Conservation (phyloP, 2,329 filamentous ascomycete species). For the Pseudogymnoascus sp. region DNA sequence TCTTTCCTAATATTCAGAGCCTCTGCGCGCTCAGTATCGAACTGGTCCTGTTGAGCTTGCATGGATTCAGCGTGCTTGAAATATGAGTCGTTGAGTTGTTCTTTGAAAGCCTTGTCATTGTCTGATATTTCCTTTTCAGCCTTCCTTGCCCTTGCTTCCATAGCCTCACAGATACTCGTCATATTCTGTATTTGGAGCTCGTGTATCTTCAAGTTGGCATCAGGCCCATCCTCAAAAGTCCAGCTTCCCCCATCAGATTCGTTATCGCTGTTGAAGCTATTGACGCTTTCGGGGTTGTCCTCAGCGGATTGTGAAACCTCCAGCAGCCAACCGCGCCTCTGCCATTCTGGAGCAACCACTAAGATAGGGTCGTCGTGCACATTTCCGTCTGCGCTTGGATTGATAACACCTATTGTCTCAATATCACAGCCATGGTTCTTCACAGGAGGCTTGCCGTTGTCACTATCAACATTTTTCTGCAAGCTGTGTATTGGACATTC, state of each 20-base stretch:
- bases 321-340: neutral
- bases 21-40: neutral
- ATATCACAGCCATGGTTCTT: neutral
- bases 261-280: neutral
- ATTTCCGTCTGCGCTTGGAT: neutral
- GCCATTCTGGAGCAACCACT: neutral
- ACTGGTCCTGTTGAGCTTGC: neutral
- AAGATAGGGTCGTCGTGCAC: neutral
- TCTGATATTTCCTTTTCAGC: neutral
- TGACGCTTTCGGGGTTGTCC: neutral
- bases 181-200: neutral
- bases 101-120: neutral
- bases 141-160: neutral
- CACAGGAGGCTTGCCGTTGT: neutral
- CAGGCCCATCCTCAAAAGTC: neutral
- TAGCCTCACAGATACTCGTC: neutral
- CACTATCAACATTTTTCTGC: neutral
- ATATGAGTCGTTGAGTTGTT: neutral
- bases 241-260: neutral
- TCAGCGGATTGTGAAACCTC: neutral
- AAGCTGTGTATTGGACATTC: neutral
- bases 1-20: neutral
- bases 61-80: neutral
- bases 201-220: neutral
- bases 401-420: neutral